phyloP scores from a whole-genome alignment of 345 rosid genomes.

The Eucalyptus paniculata region DNA sequence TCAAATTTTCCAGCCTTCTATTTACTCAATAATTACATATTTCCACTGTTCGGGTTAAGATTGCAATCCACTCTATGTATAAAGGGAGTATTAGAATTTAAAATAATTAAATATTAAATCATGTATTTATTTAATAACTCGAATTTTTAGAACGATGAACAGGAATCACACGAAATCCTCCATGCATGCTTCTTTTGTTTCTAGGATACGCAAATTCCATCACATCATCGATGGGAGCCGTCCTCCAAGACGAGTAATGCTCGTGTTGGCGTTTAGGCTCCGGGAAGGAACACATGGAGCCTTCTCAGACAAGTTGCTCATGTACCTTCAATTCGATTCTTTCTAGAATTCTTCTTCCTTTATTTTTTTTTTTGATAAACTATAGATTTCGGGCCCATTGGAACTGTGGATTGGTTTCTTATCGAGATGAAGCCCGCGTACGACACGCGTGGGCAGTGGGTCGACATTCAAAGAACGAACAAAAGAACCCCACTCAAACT shows the following conservation, averaged over 20 bases:
- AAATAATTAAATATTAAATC: too few species aligned
- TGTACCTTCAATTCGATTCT: neutral
- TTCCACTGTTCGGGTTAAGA: fast-evolving
- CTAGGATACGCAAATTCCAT: neutral
- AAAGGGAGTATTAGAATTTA: too few species aligned
- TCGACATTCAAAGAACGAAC: neutral
- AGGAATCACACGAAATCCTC: neutral
- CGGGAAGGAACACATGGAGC: neutral
- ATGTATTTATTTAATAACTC: fast-evolving
- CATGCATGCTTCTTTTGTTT: neutral
- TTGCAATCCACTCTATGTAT: fast-evolving
- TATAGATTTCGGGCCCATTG: neutral
- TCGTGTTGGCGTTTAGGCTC: neutral
- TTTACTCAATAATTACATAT: too few species aligned
- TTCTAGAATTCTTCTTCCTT: neutral
- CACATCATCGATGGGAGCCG: neutral
- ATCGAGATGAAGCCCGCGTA: neutral
- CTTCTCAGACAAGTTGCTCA: neutral
- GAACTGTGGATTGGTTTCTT: neutral
- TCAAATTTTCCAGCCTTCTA: fast-evolving
- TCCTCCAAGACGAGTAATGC: neutral
- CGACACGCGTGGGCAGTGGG: neutral
- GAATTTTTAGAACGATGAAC: too few species aligned
- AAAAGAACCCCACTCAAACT: neutral
- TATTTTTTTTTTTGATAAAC: neutral